Conservation (phyloP, 192 early-diverging fungal genomes). For the Phycomyces nitens region DNA sequence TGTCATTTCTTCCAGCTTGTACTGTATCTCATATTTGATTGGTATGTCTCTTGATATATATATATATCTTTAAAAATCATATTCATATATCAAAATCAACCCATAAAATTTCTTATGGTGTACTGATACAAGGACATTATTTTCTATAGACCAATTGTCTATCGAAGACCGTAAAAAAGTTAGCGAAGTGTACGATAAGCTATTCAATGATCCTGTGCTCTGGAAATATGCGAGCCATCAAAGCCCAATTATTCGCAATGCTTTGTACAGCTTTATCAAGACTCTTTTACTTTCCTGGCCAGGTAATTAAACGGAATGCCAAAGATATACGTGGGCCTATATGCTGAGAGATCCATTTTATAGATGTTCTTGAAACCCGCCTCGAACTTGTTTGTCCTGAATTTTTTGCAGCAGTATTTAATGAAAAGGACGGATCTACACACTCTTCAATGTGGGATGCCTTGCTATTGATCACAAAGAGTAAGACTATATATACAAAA, state of each 20-base stretch:
- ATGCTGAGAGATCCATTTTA: slow-evolving; percentile 20
- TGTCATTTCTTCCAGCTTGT: slow-evolving; percentile 59
- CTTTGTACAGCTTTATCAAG: slow-evolving; percentile 59
- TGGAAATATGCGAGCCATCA: slow-evolving; percentile 51
- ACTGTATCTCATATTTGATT: slow-evolving; percentile 52
- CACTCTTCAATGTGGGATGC: slow-evolving; percentile 89
- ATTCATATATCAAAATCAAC: no score
- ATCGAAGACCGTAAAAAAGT: slow-evolving; percentile 23
- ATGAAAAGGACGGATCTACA: slow-evolving; percentile 66
- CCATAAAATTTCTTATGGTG: no score
- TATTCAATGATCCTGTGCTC: slow-evolving; percentile 50
- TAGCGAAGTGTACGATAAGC: slow-evolving; percentile 34
- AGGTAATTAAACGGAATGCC: slow-evolving; percentile 21
- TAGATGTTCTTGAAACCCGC: slow-evolving; percentile 43
- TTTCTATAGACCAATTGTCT: slow-evolving; percentile 8
- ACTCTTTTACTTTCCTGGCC: slow-evolving; percentile 43
- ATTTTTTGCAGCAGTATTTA: slow-evolving; percentile 66
- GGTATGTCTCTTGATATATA: slow-evolving; percentile 28
- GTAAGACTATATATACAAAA: slow-evolving; percentile 17
- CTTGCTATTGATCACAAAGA: slow-evolving; percentile 69
- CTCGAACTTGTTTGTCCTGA: slow-evolving; percentile 46
- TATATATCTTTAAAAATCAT: no score
- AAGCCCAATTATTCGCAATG: slow-evolving; percentile 51
- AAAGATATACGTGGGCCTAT: slow-evolving; percentile 7
- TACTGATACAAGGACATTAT: no score